A percentile compares a stretch with the other conserved stretches of the same genome.
Conservation (phyloP, 768 basidiomycete species). For the Boletus coccyginus region DNA sequence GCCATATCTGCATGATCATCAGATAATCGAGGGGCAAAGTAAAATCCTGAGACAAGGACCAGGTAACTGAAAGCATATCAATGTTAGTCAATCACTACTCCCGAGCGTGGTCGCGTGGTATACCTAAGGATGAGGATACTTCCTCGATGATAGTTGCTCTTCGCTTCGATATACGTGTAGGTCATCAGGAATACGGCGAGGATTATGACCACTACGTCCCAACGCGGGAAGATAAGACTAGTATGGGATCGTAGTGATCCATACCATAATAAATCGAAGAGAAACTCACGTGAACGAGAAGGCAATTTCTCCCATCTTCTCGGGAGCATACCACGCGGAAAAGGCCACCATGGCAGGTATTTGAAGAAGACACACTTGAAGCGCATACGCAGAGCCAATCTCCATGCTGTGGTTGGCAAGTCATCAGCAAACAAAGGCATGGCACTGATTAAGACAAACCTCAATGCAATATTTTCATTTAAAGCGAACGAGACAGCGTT, state of each 20-base stretch:
- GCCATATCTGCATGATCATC: constrained; percentile 18
- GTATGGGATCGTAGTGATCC: neutral
- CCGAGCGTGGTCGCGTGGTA: neutral
- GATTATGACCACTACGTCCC: constrained; percentile 95
- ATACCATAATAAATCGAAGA: neutral
- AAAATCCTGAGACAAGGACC: constrained; percentile 89
- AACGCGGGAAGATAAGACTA: constrained; percentile 96
- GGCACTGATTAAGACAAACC: constrained; percentile 45
- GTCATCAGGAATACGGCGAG: constrained; percentile 97
- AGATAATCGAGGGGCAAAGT: constrained; percentile 65
- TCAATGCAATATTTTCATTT: constrained; percentile 94
- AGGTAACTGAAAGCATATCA: constrained; percentile 62
- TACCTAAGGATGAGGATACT: constrained; percentile 93
- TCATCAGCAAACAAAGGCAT: neutral
- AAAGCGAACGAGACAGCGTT: constrained; percentile 98
- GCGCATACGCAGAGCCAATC: constrained; percentile 97
- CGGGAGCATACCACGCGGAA: constrained; percentile 90
- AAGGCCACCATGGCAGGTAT: constrained; percentile 99
- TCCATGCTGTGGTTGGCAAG: constrained; percentile 71
- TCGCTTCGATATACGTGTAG: constrained; percentile 99
- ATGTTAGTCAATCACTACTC: neutral
- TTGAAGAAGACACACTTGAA: constrained; percentile 96
- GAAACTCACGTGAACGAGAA: constrained; percentile 87
- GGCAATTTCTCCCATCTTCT: constrained; percentile 80
- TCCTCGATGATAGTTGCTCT: constrained; percentile 96